These are phyloP conservation scores for Penicillium aurantiogriseum DNA, from an alignment of 2,329 filamentous ascomycete genomes.

Conservation along the genomic window DNA sequence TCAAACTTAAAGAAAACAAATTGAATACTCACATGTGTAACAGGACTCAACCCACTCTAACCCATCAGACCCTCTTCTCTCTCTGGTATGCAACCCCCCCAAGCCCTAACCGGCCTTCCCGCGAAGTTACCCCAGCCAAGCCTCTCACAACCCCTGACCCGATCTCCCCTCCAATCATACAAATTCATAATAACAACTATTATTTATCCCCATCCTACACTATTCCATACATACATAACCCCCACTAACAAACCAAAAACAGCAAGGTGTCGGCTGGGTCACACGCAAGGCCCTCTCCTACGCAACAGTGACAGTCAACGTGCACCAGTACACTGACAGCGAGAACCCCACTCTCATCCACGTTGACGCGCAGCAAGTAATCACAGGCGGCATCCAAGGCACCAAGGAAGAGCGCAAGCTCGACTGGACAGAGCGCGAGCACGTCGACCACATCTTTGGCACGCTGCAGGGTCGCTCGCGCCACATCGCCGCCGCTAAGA, in stretches of 20 bases:
- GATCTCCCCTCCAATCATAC: background rate
- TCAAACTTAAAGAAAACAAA: background rate
- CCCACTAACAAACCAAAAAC: slow-evolving; percentile 13
- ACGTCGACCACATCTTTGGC: slow-evolving; percentile 79
- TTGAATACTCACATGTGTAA: background rate
- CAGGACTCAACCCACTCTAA: slow-evolving; percentile 76
- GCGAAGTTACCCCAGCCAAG: background rate
- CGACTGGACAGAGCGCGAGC: slow-evolving; percentile 61
- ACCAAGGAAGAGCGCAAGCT: slow-evolving; percentile 59
- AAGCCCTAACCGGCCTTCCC: background rate
- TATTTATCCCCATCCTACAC: background rate
- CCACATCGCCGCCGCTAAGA: slow-evolving; percentile 45
- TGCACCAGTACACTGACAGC: slow-evolving; percentile 55
- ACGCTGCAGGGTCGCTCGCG: slow-evolving; percentile 60
- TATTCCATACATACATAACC: background rate
- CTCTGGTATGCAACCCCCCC: slow-evolving; percentile 49
- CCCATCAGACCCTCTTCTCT: slow-evolving; percentile 65
- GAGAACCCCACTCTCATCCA: slow-evolving; percentile 50
- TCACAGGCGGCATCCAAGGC: slow-evolving; percentile 68
- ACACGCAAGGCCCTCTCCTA: slow-evolving; percentile 68
- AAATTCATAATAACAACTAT: background rate
- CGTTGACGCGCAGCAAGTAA: slow-evolving; percentile 70
- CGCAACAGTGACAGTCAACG: slow-evolving; percentile 66
- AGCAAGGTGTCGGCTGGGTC: slow-evolving; percentile 69
- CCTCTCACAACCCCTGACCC: background rate